phyloP scores from a whole-genome alignment of 345 rosid species.

The Brassica nigra region DNA sequence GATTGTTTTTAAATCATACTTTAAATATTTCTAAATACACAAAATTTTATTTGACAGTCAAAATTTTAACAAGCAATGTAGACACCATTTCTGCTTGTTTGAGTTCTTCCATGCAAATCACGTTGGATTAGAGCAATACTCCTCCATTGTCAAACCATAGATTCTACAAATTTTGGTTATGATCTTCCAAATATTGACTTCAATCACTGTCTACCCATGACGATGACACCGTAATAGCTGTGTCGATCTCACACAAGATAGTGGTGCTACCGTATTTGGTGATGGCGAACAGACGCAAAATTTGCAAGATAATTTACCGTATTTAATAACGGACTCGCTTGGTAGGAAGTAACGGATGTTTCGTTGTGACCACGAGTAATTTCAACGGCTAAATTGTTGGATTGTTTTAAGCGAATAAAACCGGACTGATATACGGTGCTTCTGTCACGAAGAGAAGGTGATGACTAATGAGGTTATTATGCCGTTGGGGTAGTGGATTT shows the following conservation, averaged over 20 bases:
- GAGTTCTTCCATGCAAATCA: neutral
- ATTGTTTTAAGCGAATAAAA: neutral
- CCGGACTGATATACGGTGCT: neutral
- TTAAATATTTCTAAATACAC: too few species aligned
- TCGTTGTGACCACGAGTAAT: neutral
- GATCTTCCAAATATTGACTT: conserved; percentile 8
- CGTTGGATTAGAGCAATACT: too few species aligned
- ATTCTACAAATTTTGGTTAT: neutral
- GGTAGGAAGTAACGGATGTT: neutral
- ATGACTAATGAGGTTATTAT: neutral
- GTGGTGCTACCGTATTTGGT: neutral
- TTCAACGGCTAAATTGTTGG: neutral
- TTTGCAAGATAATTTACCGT: neutral
- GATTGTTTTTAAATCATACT: too few species aligned
- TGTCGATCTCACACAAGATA: conserved; percentile 2
- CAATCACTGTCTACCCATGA: neutral
- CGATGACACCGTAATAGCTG: neutral
- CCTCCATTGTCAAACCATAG: neutral
- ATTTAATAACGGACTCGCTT: neutral
- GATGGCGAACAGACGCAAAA: neutral
- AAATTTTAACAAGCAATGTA: neutral
- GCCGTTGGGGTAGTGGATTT: neutral
- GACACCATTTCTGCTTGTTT: neutral
- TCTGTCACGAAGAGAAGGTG: neutral
- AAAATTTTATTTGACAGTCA: too few species aligned